Evolutionary conservation across 73 alveolate genomes (phyloP), one percentile per base, ranked within the genome.

Genomic region (Tetrahymena borealis): DNA sequence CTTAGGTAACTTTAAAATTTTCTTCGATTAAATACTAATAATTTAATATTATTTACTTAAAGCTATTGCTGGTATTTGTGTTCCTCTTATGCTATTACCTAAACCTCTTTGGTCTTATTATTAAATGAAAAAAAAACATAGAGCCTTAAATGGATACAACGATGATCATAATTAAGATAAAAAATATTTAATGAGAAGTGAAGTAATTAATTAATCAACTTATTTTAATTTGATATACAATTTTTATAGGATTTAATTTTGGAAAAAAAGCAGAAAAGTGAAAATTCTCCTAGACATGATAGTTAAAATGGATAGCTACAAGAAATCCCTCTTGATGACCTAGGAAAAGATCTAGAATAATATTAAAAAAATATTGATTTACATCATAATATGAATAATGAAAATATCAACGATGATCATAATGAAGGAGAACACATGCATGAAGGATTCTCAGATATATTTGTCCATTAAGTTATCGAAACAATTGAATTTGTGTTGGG

Each of bases 401-500:
- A 79, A 85, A 38, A 85, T 32, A 32, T 92, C 38, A 43, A 78
- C 13, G 42, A 94, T 38, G 43, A 60, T 38, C 43, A 38, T 39
- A 95, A 94, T 16, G 35, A 90, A 24, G 97, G 94, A 39, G 95
- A 90, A 79, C 95, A 92, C 38, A 95, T 92, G 79, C 94, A 96
- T 78, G 96, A 91, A 43, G 95, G 95, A 15, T 97, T 97, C 43
- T 96, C 98, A 31, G 99, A 98, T 93, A 94, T 98, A 43, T 96
- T 97, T 90, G 97, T 98, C 15, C 99, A 98, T 93, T 95, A 98
- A 96, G 95, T 98, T 31, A 98, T 98, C 20, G 99, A 98, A 95
- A 98, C 99, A 39, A 98, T 98, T 91, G 99, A 98, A 94, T 98
- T 97, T 90, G 99, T 98, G 13, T 94, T 98, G 32, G 99, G 99